Base-by-base conservation (phyloP, 2,329 filamentous ascomycete genomes). In the Samsoniella hepiali region DNA sequence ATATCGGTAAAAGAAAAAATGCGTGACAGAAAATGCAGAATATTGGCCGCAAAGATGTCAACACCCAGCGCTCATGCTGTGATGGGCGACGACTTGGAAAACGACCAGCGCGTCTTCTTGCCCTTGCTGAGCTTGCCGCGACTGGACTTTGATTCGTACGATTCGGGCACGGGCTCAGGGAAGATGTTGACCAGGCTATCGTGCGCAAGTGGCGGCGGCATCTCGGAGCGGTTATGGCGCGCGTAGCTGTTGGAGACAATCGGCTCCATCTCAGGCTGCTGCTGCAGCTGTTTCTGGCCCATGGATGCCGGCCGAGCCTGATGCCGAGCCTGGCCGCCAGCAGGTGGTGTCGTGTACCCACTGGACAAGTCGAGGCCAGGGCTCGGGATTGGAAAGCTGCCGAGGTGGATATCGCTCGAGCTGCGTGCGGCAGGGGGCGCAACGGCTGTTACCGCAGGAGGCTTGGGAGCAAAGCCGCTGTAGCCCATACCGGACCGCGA, bases 81-180 rank as follows among this genome's bases (percentile, higher is more conserved):
- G 27, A 73, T 71, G 4, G 69, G 68, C 1, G 70, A 65, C 36
- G 65, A 68, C 55, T 69, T 69, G 62, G 69, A 63, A 32, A 70
- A 65, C 22, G 70, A 72, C 72, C 72, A 74, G 15, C 73, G 69
- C 42, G 65, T 72, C 69, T 72, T 74, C 66, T 74, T 75, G 9
- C 64, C 51, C 57, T 66, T 66, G 38, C 10, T 44, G 2, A 58
- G 57, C 47, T 65, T 65, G 32, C 40, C 45, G 27, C 45, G 53
- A 11, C 51, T 17, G 2, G 53, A 49, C n/a, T 58, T 60, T 34
- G 36, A 7, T 13, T 63, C 38, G 27, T 54, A 56, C 11, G 58
- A 27, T 5, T 63, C 59, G 38, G 60, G 40, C 11, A 51, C 56
- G 3, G 65, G 62, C 55, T 66, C 65, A 8, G 65, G 65, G 29